phyloP scores from a whole-genome alignment of 306 rosid species.

The Lathyrus sativus region DNA sequence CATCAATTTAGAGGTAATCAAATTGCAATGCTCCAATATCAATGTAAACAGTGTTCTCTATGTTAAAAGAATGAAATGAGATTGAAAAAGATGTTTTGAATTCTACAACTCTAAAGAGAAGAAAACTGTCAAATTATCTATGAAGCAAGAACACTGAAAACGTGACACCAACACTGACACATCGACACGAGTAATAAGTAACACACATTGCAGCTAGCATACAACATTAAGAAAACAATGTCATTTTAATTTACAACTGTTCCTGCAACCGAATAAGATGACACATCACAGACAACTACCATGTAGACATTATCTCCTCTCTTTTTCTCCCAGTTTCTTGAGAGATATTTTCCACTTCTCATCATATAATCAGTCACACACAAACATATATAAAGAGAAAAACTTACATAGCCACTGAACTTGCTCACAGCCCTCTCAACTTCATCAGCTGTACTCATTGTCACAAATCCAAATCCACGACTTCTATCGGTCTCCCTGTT shows the following conservation, averaged over 20 bases:
- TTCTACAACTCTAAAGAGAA: neutral
- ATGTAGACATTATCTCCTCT: neutral
- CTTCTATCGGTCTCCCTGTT: slow-evolving; percentile 77
- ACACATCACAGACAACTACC: neutral
- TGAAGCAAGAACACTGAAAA: too few species aligned
- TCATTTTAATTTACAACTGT: too few species aligned
- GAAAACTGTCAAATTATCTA: neutral
- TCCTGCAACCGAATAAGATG: neutral
- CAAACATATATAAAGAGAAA: neutral
- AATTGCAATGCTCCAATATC: neutral
- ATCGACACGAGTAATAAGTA: too few species aligned
- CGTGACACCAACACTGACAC: too few species aligned
- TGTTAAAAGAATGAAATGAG: neutral
- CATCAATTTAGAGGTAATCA: slow-evolving; percentile 9
- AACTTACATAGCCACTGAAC: slow-evolving; percentile 77
- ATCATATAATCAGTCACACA: neutral
- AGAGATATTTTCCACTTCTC: neutral
- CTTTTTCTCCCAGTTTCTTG: neutral
- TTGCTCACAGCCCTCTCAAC: slow-evolving; percentile 75
- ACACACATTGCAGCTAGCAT: too few species aligned
- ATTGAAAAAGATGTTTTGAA: neutral
- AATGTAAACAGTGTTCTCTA: neutral
- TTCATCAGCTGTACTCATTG: slow-evolving; percentile 84
- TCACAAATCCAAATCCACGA: slow-evolving; percentile 94
- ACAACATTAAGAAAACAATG: too few species aligned